phyloP scores from a whole-genome alignment of 2,329 filamentous ascomycete species.

The Cercospora citrullina region DNA sequence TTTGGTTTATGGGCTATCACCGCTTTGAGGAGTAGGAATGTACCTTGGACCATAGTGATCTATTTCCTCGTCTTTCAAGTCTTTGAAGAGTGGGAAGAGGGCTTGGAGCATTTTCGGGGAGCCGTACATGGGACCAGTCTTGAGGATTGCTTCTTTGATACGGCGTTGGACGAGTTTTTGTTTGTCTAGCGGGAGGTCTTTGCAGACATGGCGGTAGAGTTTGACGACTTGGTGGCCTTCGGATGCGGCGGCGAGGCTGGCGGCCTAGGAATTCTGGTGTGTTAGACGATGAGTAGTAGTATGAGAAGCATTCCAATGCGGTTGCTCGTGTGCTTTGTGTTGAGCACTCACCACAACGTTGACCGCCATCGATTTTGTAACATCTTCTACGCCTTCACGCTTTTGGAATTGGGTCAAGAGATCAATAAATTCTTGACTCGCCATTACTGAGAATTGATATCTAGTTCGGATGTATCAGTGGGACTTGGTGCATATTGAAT shows the following conservation, averaged over 20 bases:
- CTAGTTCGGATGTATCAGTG: neutral
- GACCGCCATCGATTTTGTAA: conserved; percentile 1
- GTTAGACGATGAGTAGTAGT: neutral
- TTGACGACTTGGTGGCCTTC: conserved; percentile 19
- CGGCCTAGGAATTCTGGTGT: conserved; percentile 1
- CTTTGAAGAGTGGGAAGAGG: conserved; percentile 21
- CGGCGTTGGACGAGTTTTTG: conserved; percentile 20
- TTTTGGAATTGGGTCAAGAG: conserved; percentile 1
- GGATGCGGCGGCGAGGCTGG: conserved; percentile 18
- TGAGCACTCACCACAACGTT: conserved; percentile 1
- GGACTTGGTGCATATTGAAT: neutral
- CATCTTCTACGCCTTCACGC: conserved; percentile 11
- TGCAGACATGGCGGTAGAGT: conserved; percentile 20
- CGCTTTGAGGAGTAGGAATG: neutral
- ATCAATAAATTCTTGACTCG: conserved; percentile 1
- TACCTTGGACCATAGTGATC: conserved; percentile 17
- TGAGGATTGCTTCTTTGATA: conserved; percentile 22
- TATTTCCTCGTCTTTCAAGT: conserved; percentile 19
- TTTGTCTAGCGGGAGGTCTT: conserved; percentile 7
- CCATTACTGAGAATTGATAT: neutral
- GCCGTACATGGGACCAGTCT: conserved; percentile 19
- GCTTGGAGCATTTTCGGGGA: conserved; percentile 16
- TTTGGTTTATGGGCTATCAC: too few species aligned
- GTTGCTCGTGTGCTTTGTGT: too few species aligned
- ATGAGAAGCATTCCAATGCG: neutral